Percentiles rank a stretch among this genome's conserved stretches.
Conservation (phyloP, 2,329 filamentous ascomycete genomes). For the Trichophyton equinum region DNA sequence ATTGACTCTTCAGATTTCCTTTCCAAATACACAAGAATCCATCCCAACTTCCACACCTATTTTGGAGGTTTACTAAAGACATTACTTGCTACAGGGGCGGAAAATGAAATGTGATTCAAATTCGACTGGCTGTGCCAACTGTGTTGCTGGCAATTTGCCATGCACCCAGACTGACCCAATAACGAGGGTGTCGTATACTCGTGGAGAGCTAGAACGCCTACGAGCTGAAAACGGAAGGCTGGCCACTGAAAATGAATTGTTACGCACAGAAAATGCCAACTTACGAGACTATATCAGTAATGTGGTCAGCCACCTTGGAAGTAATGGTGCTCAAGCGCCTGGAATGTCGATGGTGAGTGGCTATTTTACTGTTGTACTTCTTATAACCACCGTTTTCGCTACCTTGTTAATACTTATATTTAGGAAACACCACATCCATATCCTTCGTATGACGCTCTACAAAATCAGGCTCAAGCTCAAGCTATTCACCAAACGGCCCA, state of each 20-base stretch:
- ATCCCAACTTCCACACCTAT: not conserved
- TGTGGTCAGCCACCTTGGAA: not conserved
- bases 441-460: not conserved
- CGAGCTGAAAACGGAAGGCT: constrained; percentile 11
- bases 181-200: constrained; percentile 14
- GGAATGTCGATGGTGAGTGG: not conserved
- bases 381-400: too few species aligned
- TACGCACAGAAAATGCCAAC: not conserved
- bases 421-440: not conserved
- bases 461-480: not conserved
- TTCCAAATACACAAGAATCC: not conserved
- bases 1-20: not conserved
- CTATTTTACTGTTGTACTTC: not conserved
- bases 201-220: constrained; percentile 14
- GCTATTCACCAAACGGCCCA: not conserved
- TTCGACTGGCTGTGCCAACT: constrained; percentile 14
- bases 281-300: not conserved
- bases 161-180: constrained; percentile 20
- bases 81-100: constrained; percentile 10
- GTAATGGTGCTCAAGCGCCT: not conserved
- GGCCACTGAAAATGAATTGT: not conserved
- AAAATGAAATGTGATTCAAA: constrained; percentile 19
- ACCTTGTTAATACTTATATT: not conserved
- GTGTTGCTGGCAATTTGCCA: constrained; percentile 4
- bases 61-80: not conserved